Evolutionary conservation across 2,329 filamentous ascomycete species (phyloP).

Genomic region (Trichophyton simii): DNA sequence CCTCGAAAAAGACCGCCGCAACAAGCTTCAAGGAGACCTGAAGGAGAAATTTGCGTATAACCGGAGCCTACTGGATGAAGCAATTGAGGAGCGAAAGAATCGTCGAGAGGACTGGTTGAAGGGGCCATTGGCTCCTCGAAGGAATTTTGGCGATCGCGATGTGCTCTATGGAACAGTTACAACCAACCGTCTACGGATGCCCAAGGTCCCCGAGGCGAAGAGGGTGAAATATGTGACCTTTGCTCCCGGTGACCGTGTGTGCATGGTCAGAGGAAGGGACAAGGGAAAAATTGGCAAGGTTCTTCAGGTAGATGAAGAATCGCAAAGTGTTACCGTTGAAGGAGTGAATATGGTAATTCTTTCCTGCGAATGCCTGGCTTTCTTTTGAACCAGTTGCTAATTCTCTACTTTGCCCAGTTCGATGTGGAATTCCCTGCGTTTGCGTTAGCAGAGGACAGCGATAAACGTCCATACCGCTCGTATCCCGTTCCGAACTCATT

Average conservation of each 20-base stretch:
- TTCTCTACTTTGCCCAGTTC: conserved; percentile 20
- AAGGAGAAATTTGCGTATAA: conserved; percentile 22
- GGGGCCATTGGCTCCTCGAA: conserved; percentile 64
- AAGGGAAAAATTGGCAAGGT: conserved; percentile 76
- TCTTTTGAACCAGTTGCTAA: not conserved
- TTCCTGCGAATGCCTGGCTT: not conserved
- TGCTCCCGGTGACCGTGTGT: conserved; percentile 62
- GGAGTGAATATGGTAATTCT: conserved; percentile 51
- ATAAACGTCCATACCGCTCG: conserved; percentile 34
- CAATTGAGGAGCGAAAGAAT: conserved; percentile 41
- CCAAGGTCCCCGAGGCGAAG: conserved; percentile 30
- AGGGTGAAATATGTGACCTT: conserved; percentile 46
- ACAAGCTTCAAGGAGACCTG: conserved; percentile 22
- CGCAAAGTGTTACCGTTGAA: conserved; percentile 49
- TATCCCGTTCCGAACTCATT: conserved; percentile 51
- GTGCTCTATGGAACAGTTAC: conserved; percentile 48
- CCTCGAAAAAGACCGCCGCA: conserved; percentile 29
- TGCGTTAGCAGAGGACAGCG: conserved; percentile 25
- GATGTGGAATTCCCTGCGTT: conserved; percentile 31
- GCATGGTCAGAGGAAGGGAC: conserved; percentile 63
- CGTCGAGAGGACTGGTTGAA: conserved; percentile 66
- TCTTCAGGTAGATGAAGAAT: conserved; percentile 40
- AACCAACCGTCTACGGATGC: conserved; percentile 23
- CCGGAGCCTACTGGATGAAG: conserved; percentile 24
- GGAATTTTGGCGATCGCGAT: conserved; percentile 50